phyloP scores from a whole-genome alignment of 164 flowering plant genomes.

The Buxus sempervirens region DNA sequence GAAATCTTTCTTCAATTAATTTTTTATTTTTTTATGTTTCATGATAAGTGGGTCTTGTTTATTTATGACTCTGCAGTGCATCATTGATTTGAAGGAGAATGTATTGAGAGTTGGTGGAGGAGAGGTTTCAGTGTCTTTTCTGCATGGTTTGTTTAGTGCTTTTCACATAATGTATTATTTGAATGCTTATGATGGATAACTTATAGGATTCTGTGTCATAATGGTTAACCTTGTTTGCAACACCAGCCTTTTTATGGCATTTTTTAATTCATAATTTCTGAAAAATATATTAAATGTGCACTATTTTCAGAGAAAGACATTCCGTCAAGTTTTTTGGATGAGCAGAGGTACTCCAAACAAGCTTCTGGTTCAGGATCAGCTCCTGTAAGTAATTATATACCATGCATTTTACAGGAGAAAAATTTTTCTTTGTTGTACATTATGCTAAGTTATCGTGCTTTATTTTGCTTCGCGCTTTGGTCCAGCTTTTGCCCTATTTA shows the following conservation, averaged over 20 bases:
- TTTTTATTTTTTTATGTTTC: too few relatives aligned
- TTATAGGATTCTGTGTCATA: background rate
- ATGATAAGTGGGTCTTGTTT: too few relatives aligned
- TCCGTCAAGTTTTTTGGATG: slow-evolving; percentile 70
- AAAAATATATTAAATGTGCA: background rate
- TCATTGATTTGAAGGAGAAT: slow-evolving; percentile 90
- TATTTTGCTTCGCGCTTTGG: background rate
- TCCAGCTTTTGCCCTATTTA: background rate
- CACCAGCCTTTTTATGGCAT: background rate
- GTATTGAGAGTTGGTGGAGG: slow-evolving; percentile 96
- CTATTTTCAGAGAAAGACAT: slow-evolving; percentile 78
- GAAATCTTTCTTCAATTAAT: background rate
- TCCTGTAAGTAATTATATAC: slow-evolving; percentile 43
- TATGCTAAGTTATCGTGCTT: background rate
- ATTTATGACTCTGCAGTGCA: slow-evolving; percentile 52
- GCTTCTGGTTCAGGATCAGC: slow-evolving; percentile 61
- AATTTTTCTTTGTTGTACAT: background rate
- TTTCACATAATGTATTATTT: background rate
- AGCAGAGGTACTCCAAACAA: slow-evolving; percentile 59
- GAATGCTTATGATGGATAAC: background rate
- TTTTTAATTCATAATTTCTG: background rate
- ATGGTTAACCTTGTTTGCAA: background rate
- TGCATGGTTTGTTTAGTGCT: slow-evolving; percentile 55
- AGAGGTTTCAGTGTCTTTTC: slow-evolving; percentile 92
- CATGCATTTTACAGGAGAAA: background rate